phyloP scores from a whole-genome alignment of 2,329 filamentous ascomycete genomes.

The Pseudocercospora crystallina region DNA sequence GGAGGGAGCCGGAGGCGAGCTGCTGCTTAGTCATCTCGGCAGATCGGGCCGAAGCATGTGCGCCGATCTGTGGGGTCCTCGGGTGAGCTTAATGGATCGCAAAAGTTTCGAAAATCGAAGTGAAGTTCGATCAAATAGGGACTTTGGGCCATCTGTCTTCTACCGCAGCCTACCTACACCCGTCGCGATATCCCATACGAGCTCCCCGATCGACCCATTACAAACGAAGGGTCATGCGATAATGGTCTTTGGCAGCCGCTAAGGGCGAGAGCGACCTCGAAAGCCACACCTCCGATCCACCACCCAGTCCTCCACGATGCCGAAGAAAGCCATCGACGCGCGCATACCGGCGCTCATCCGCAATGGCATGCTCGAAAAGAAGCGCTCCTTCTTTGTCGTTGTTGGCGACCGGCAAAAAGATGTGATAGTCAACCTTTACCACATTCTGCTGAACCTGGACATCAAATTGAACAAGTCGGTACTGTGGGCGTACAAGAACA shows the following conservation, averaged over 20 bases:
- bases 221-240: no score
- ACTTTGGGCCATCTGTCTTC: no score
- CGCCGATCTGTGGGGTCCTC: slow-evolving; percentile 12
- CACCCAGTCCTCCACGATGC: slow-evolving; percentile 43
- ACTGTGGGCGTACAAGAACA: slow-evolving; percentile 98
- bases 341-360: slow-evolving; percentile 87
- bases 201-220: no score
- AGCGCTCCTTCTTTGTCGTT: slow-evolving; percentile 95
- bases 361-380: slow-evolving; percentile 93
- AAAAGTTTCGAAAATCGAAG: no score
- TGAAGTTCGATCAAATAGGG: neutral
- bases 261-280: neutral
- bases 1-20: no score
- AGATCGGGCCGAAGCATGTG: neutral
- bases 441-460: slow-evolving; percentile 86
- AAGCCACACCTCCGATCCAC: neutral
- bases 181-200: neutral
- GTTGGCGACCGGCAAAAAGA: slow-evolving; percentile 94
- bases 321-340: slow-evolving; percentile 68
- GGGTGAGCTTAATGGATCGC: no score
- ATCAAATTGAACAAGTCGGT: slow-evolving; percentile 95
- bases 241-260: no score
- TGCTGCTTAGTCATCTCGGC: neutral
- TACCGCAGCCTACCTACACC: no score
- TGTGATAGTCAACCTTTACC: slow-evolving; percentile 91